These are phyloP conservation scores for Agrocybe praecox DNA, from an alignment of 768 basidiomycete genomes.

Conservation along the genomic window DNA sequence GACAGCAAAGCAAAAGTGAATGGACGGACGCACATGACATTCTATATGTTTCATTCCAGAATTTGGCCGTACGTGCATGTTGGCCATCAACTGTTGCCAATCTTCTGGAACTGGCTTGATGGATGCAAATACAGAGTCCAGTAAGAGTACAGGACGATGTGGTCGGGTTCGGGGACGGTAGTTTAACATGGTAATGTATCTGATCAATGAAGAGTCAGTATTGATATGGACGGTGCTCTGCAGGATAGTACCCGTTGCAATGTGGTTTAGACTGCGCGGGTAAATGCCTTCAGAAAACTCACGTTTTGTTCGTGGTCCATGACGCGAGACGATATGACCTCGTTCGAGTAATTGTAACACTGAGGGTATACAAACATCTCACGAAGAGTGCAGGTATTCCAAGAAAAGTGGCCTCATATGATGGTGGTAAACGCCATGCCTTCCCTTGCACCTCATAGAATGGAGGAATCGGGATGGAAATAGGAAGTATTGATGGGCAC, in stretches of 20 bases:
- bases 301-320: conserved; percentile 40
- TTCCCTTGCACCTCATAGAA: conserved; percentile 31
- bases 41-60: conserved; percentile 40
- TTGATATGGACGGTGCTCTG: background rate
- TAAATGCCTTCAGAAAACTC: no score
- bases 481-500: conserved; percentile 42
- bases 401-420: conserved; percentile 37
- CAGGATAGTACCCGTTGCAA: no score
- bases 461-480: conserved; percentile 36
- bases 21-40: conserved; percentile 51
- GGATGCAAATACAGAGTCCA: conserved; percentile 45
- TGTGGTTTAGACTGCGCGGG: no score
- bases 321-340: conserved; percentile 31
- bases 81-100: conserved; percentile 52
- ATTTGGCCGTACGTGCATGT: conserved; percentile 33
- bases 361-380: conserved; percentile 35
- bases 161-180: conserved; percentile 54
- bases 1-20: background rate
- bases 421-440: conserved; percentile 36
- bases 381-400: conserved; percentile 34
- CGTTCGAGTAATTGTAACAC: conserved; percentile 31
- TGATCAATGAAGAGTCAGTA: conserved; percentile 17
- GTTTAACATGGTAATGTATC: conserved; percentile 41
- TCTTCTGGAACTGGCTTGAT: conserved; percentile 60
- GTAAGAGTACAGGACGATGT: conserved; percentile 40